phyloP scores from a whole-genome alignment of 257 asterid species.

The Solanum chiquidenum region DNA sequence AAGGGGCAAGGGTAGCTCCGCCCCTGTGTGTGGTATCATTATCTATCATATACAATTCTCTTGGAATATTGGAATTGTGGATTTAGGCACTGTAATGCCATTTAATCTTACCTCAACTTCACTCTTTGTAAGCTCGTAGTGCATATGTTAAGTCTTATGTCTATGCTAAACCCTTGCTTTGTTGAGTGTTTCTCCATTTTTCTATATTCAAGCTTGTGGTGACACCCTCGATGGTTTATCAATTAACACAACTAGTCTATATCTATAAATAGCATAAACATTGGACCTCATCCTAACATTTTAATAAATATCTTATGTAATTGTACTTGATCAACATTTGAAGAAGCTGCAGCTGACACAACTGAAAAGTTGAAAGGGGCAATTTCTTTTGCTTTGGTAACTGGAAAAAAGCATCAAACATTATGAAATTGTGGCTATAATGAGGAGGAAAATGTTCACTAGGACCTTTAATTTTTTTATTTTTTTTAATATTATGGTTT shows the following conservation, averaged over 20 bases:
- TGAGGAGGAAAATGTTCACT: not conserved
- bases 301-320: not conserved
- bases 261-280: not conserved
- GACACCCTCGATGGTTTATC: not conserved
- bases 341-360: not conserved
- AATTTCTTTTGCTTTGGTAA: not conserved
- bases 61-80: too few relatives aligned
- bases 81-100: too few relatives aligned
- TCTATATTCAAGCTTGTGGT: not conserved
- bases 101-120: too few relatives aligned
- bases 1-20: too few relatives aligned
- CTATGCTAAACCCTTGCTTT: not conserved
- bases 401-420: not conserved
- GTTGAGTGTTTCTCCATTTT: not conserved
- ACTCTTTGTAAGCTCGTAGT: too few relatives aligned
- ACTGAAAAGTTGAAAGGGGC: not conserved
- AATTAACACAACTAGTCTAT: not conserved
- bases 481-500: not conserved
- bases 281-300: not conserved
- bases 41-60: too few relatives aligned
- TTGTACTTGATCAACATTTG: not conserved
- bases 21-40: too few relatives aligned
- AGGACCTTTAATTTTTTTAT: not conserved
- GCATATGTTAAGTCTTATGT: too few relatives aligned
- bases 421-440: not conserved